Conservation (phyloP, 805 yeast genomes). For the Metschnikowia henanensis region DNA sequence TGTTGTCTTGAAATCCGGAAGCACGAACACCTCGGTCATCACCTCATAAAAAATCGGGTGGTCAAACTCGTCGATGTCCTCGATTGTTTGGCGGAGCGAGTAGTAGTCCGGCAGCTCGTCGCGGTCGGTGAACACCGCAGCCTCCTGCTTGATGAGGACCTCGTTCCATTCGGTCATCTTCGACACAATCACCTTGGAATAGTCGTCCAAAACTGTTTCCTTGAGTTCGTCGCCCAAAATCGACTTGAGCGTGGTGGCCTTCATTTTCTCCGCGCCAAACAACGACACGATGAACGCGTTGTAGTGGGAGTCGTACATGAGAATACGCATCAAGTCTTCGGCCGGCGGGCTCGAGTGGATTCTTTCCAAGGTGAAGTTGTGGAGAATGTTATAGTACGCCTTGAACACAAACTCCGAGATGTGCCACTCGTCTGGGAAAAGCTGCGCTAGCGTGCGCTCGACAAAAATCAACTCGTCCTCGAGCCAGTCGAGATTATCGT, state of each 20-base stretch:
- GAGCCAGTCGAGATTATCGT: slow-evolving; percentile 78
- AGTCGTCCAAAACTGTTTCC: slow-evolving; percentile 73
- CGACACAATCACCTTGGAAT: slow-evolving; percentile 62
- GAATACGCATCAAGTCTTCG: slow-evolving; percentile 63
- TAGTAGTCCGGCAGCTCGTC: slow-evolving; percentile 72
- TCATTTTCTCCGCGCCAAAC: slow-evolving; percentile 36
- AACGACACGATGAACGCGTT: slow-evolving; percentile 33
- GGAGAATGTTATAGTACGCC: slow-evolving; percentile 66
- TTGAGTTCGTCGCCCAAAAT: slow-evolving; percentile 72
- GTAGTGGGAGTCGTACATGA: slow-evolving; percentile 76
- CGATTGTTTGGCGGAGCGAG: slow-evolving; percentile 48
- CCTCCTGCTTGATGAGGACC: slow-evolving; percentile 67
- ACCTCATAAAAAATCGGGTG: slow-evolving; percentile 32
- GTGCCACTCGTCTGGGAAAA: slow-evolving; percentile 77
- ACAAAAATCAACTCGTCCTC: slow-evolving; percentile 76
- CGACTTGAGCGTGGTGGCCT: slow-evolving; percentile 43
- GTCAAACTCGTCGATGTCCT: slow-evolving; percentile 39
- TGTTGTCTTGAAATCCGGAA: slow-evolving; percentile 78
- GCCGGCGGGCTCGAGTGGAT: slow-evolving; percentile 81
- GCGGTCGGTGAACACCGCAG: slow-evolving; percentile 61
- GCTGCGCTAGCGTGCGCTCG: slow-evolving; percentile 51
- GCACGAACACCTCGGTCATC: slow-evolving; percentile 51
- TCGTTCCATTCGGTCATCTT: slow-evolving; percentile 87
- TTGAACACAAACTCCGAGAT: slow-evolving; percentile 59
- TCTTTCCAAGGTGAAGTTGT: slow-evolving; percentile 60